phyloP scores from a whole-genome alignment of 306 rosid species.

The Quercus robur region DNA sequence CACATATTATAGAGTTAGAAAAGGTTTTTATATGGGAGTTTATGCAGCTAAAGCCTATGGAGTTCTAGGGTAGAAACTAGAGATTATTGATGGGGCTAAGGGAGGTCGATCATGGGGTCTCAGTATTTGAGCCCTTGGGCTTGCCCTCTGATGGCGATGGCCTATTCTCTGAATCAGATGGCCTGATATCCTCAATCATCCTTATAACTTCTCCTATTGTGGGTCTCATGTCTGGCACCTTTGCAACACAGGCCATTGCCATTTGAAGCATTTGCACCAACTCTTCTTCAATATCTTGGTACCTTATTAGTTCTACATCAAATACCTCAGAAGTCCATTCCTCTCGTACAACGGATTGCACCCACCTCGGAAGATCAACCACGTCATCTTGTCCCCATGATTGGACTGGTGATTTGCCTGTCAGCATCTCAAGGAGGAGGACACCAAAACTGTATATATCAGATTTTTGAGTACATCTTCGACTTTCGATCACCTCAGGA shows the following conservation, averaged over 20 bases:
- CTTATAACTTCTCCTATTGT: slow-evolving; percentile 75
- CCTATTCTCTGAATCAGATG: slow-evolving; percentile 38
- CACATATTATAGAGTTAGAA: background rate
- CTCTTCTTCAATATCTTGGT: slow-evolving; percentile 80
- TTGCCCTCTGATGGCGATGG: slow-evolving; percentile 43
- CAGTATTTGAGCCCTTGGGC: slow-evolving; percentile 28
- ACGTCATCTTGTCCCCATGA: slow-evolving; percentile 67
- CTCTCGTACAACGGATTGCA: slow-evolving; percentile 78
- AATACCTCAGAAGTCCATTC: slow-evolving; percentile 98
- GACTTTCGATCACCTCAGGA: slow-evolving; percentile 63
- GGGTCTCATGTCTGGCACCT: slow-evolving; percentile 71
- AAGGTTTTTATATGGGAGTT: background rate
- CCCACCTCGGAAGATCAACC: slow-evolving; percentile 91
- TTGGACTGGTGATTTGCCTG: slow-evolving; percentile 74
- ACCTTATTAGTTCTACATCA: slow-evolving; percentile 77
- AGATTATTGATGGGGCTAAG: background rate
- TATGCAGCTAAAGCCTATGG: background rate
- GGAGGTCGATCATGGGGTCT: slow-evolving; percentile 20
- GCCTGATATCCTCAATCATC: slow-evolving; percentile 67
- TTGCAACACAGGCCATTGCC: slow-evolving; percentile 89
- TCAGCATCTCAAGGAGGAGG: slow-evolving; percentile 84
- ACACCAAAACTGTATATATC: slow-evolving; percentile 87
- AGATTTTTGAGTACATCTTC: slow-evolving; percentile 61
- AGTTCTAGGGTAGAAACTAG: background rate
- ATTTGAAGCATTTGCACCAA: slow-evolving; percentile 91